Base-by-base conservation (phyloP, 768 basidiomycete genomes). In the Naganishia vaughanmartiniae region DNA sequence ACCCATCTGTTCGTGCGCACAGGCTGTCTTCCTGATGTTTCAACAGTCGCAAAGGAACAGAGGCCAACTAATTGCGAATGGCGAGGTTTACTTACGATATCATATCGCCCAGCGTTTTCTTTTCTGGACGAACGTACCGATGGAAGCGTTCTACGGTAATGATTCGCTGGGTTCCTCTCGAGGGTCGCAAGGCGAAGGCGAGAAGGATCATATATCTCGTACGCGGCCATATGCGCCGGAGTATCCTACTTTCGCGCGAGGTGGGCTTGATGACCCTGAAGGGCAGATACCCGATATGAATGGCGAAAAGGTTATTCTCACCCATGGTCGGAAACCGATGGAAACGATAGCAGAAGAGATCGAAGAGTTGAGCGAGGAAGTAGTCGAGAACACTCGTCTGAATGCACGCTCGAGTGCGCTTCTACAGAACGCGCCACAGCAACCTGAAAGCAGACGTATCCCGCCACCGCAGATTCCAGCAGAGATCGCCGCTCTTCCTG, bases 81-180 rank as follows among this genome's bases (percentile, higher is more conserved):
- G 60, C 15, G 60, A 63, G 15, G 33, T 63, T 10, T 63, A 63
- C 19, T 42, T 63, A 12, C 39, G 60, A 42, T 63, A 42, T 45
- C 60, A 63, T 45, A 63, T 63, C 60, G 60, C 60, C 10, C 60
- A 63, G 42, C 36, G 60, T 10, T 63, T 63, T 6, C 36, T 63
- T 2, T 63, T 63, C 39, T 63, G 60, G 60, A 63, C 60, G 15
- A 42, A 63, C 24, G 42, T 63, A 34, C 60, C 60, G 10, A 4
- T 30, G 24, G 60, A 63, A 42, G 60, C 60, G 4, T 63, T 63
- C 39, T 63, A 63, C 39, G 42, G 39, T 4, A 24, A 26, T 17
- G 24, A 63, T 45, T 28, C 26, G 6, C 46, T 63, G 9, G 39
- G 60, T n/a, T 42, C 24, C 12, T 36, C 60, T 15, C 31, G 19